Conservation (phyloP, 73 alveolate genomes). For the Halteria grandinella region DNA sequence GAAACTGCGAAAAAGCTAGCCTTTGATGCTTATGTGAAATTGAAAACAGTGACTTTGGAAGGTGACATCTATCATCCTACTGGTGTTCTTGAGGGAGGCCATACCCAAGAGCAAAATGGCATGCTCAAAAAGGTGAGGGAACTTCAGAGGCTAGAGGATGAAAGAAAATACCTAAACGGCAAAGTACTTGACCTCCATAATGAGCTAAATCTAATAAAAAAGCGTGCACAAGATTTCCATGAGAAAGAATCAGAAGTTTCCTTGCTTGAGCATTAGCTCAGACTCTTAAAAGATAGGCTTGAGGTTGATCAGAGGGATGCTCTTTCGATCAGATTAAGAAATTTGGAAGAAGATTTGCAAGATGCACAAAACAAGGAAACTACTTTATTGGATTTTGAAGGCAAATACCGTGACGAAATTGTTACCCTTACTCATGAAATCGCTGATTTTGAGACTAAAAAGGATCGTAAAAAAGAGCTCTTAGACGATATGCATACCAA, state of each 20-base stretch:
- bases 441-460: not conserved
- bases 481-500: constrained; percentile 3
- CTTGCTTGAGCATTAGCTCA: constrained; percentile 4
- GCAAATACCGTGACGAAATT: not conserved
- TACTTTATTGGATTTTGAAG: not conserved
- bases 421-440: constrained; percentile 16
- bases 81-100: constrained; percentile 89
- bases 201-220: not conserved
- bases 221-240: not conserved
- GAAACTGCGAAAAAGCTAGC: constrained; percentile 88
- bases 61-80: constrained; percentile 87
- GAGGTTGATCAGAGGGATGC: constrained; percentile 16
- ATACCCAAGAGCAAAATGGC: not conserved
- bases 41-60: constrained; percentile 83
- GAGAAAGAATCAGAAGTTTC: not conserved
- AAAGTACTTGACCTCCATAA: not conserved
- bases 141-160: constrained; percentile 7
- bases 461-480: constrained; percentile 17
- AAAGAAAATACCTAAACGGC: not conserved
- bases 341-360: constrained; percentile 16
- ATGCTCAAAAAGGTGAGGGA: not conserved
- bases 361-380: not conserved
- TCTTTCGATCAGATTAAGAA: not conserved
- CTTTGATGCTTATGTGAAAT: constrained; percentile 72
- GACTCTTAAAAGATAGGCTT: not conserved